Percentiles rank a stretch among this genome's conserved stretches.
These are phyloP conservation scores for Nymphaea colorata DNA, from an alignment of 164 flowering plant species.

Conservation along the genomic window DNA sequence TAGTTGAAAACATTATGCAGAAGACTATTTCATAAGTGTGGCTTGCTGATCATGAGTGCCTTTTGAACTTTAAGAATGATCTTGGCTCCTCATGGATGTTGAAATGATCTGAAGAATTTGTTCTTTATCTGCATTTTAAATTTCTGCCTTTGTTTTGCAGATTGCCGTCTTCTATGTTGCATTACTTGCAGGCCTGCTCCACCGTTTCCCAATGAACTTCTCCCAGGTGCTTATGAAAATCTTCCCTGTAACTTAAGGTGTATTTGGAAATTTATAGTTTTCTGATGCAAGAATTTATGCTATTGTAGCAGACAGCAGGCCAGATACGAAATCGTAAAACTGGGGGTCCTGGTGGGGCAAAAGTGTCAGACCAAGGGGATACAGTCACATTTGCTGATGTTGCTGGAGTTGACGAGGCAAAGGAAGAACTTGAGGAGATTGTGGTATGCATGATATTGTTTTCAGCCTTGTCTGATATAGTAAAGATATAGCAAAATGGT, in stretches of 20 bases:
- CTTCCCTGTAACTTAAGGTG: conserved; percentile 6
- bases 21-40: background rate
- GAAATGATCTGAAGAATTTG: background rate
- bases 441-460: conserved; percentile 46
- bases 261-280: background rate
- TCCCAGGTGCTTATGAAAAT: conserved; percentile 52
- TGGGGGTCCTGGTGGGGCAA: conserved; percentile 55
- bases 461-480: no score
- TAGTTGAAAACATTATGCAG: background rate
- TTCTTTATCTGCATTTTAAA: background rate
- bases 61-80: no score
- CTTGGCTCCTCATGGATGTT: background rate
- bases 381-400: conserved; percentile 84
- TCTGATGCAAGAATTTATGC: conserved; percentile 3
- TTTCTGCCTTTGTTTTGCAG: conserved; percentile 24
- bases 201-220: conserved; percentile 70
- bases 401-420: conserved; percentile 99
- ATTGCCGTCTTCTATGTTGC: conserved; percentile 84
- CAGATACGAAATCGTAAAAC: conserved; percentile 84
- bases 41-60: background rate
- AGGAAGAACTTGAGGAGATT: conserved; percentile 98
- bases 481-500: no score
- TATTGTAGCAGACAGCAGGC: conserved; percentile 62
- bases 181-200: conserved; percentile 78
- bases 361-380: conserved; percentile 77